Evolutionary conservation across 2,329 filamentous ascomycete species (phyloP).

Genomic region (Cladophialophora bantiana): DNA sequence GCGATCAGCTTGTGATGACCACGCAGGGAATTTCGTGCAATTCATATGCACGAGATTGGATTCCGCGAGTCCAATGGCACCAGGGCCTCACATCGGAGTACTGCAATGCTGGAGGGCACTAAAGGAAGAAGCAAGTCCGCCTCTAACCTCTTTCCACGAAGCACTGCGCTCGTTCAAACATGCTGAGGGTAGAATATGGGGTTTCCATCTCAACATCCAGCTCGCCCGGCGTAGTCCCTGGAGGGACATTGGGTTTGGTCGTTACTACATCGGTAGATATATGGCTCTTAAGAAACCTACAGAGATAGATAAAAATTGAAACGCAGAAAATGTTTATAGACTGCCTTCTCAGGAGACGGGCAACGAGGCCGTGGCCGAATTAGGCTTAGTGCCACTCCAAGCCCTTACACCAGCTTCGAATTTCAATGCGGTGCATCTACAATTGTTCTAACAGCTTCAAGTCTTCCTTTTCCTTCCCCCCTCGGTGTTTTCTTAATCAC

Average conservation of each 20-base stretch:
- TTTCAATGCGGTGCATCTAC: slow-evolving; percentile 6
- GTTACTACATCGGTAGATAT: background rate
- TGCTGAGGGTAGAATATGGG: background rate
- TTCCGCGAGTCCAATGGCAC: too few species aligned
- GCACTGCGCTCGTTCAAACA: background rate
- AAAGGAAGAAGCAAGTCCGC: background rate
- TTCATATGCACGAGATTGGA: too few species aligned
- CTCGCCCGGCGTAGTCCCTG: background rate
- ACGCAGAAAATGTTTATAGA: background rate
- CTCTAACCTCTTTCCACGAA: background rate
- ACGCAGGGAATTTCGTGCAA: too few species aligned
- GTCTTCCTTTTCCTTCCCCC: background rate
- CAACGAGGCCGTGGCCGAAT: background rate
- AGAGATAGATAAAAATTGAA: background rate
- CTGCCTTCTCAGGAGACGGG: background rate
- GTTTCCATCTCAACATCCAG: too few species aligned
- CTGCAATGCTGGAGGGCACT: background rate
- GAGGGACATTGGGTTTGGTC: background rate
- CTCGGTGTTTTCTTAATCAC: too few species aligned
- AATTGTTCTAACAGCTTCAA: slow-evolving; percentile 8
- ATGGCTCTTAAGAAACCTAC: background rate
- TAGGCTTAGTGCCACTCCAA: slow-evolving; percentile 11
- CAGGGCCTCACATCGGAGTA: too few species aligned
- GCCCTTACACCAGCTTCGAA: background rate
- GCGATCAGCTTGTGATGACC: too few species aligned